Percentiles rank a stretch among this genome's conserved stretches.
Evolutionary conservation across 805 yeast species (phyloP).

Genomic region (Kregervanrija delftensis): DNA sequence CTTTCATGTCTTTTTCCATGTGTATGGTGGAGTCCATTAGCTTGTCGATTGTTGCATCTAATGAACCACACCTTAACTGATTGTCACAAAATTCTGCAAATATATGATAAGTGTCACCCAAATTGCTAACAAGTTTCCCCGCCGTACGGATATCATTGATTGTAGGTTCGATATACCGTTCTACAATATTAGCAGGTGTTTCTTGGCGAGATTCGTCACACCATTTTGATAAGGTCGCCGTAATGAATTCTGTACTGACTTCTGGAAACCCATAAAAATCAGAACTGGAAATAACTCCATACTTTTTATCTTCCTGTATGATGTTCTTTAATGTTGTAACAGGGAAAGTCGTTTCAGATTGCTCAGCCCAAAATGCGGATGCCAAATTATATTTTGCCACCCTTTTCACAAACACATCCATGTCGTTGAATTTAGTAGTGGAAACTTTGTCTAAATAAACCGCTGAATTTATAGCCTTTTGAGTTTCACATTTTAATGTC

Average conservation of each 20-base stretch:
- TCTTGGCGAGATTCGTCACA: conserved; percentile 64
- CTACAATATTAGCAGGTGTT: conserved; percentile 50
- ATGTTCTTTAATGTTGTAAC: conserved; percentile 44
- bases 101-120: conserved; percentile 44
- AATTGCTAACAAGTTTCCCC: conserved; percentile 9
- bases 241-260: conserved; percentile 9
- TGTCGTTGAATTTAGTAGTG: conserved; percentile 14
- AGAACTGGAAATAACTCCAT: not conserved
- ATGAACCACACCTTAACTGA: conserved; percentile 42
- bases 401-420: conserved; percentile 10
- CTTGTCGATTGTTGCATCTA: conserved; percentile 38
- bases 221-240: conserved; percentile 56
- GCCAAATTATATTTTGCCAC: conserved; percentile 46
- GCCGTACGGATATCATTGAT: conserved; percentile 18
- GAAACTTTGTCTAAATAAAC: conserved; percentile 36
- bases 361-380: conserved; percentile 56
- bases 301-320: conserved; percentile 7
- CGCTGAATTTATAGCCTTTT: conserved; percentile 45
- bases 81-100: conserved; percentile 71
- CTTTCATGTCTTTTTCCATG: conserved; percentile 42
- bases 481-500: conserved; percentile 32
- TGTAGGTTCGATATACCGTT: conserved; percentile 48
- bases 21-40: conserved; percentile 22
- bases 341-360: conserved; percentile 45
- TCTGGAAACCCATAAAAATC: not conserved